Percentiles rank a stretch among this genome's conserved stretches.
Evolutionary conservation across 441 rosid species (phyloP).

Genomic region (Gossypium schwendimanii): DNA sequence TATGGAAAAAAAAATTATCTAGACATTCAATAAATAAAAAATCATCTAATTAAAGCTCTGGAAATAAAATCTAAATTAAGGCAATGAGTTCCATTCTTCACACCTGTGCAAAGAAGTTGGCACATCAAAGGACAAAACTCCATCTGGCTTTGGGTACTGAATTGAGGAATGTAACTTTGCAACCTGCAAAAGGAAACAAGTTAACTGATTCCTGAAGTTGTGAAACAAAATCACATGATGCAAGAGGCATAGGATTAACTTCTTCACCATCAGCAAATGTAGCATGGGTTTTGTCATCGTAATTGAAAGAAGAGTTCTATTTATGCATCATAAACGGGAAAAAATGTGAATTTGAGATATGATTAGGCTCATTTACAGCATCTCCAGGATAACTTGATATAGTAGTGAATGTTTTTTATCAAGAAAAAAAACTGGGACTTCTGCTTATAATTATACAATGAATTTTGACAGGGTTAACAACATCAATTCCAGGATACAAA

Average conservation of each 20-base stretch:
- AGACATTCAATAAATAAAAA: neutral
- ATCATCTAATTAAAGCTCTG: neutral
- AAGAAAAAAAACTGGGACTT: neutral
- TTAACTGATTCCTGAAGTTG: neutral
- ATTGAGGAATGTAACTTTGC: conserved; percentile 56
- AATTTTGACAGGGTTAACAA: neutral
- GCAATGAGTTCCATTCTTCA: neutral
- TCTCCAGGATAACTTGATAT: neutral
- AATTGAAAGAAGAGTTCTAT: neutral
- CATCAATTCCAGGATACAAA: neutral
- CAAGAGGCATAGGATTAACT: neutral
- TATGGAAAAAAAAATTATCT: neutral
- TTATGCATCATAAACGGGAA: neutral
- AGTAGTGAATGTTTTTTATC: neutral
- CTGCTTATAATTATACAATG: neutral
- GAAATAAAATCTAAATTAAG: neutral
- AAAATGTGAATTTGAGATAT: neutral
- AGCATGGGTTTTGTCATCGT: neutral
- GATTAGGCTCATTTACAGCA: neutral
- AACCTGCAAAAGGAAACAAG: conserved; percentile 40
- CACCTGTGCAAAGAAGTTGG: conserved; percentile 93
- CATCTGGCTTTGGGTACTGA: conserved; percentile 84
- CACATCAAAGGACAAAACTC: conserved; percentile 74
- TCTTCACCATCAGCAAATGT: neutral
- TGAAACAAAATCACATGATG: neutral